Evolutionary conservation across 139 green algal genomes (phyloP).

Genomic region (Pseudopediastrum boryanum): DNA sequence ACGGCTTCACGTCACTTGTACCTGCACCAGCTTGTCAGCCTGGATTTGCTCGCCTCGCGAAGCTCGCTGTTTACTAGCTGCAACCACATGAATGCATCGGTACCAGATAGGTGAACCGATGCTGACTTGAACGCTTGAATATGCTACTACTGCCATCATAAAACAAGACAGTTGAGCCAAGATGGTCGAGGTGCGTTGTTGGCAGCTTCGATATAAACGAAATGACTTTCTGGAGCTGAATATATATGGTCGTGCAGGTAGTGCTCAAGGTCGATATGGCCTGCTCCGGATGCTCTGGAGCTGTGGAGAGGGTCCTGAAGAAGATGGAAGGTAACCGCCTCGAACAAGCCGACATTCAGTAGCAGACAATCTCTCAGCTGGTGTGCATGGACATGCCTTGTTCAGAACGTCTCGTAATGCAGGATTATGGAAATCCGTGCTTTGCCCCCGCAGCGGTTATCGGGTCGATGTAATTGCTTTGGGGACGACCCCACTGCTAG

Average conservation of each 20-base stretch:
- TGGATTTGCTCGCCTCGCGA: too few relatives aligned
- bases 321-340: conserved; percentile 58
- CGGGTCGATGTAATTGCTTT: too few relatives aligned
- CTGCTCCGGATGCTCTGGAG: conserved; percentile 63
- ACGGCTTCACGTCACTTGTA: too few relatives aligned
- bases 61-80: not conserved
- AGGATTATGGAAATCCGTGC: too few relatives aligned
- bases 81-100: conserved; percentile 1
- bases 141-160: not conserved
- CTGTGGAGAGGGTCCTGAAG: conserved; percentile 64
- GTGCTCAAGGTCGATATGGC: conserved; percentile 70
- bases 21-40: too few relatives aligned
- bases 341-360: too few relatives aligned
- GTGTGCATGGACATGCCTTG: too few relatives aligned
- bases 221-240: not conserved
- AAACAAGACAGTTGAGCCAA: not conserved
- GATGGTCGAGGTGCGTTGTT: not conserved
- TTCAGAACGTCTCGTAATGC: too few relatives aligned
- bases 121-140: not conserved
- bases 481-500: too few relatives aligned
- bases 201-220: not conserved
- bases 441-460: too few relatives aligned
- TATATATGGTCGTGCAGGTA: conserved; percentile 39
- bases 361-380: too few relatives aligned
- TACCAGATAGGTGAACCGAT: not conserved